phyloP scores from a whole-genome alignment of 371 early-diverging fungal species.

The Mortierella sp. region DNA sequence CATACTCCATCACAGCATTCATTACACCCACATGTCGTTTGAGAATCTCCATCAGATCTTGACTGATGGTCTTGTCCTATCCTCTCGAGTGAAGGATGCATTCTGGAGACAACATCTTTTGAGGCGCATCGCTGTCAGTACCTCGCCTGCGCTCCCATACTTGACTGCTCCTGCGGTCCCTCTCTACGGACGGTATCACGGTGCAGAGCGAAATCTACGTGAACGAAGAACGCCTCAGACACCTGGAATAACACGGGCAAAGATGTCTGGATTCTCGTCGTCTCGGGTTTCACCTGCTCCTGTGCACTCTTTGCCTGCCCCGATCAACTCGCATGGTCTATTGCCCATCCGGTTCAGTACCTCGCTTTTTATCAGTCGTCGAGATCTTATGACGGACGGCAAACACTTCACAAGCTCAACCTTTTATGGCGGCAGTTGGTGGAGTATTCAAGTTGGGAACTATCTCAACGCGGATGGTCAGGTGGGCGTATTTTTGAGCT shows the following conservation, averaged over 20 bases:
- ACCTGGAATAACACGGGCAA: constrained; percentile 6
- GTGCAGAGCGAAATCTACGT: constrained; percentile 11
- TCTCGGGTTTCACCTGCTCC: constrained; percentile 9
- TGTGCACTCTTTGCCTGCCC: neutral
- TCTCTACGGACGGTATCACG: constrained; percentile 21
- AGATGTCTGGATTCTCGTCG: constrained; percentile 18
- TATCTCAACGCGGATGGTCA: constrained; percentile 32
- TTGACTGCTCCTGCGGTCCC: constrained; percentile 16
- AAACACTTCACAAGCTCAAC: constrained; percentile 51
- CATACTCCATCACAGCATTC: constrained; percentile 45
- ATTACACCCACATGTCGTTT: constrained; percentile 51
- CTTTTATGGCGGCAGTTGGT: constrained; percentile 54
- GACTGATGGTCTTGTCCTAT: constrained; percentile 44
- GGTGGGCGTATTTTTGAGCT: constrained; percentile 44
- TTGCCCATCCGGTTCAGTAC: constrained; percentile 53
- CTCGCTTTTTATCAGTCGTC: constrained; percentile 47
- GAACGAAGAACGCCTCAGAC: constrained; percentile 12
- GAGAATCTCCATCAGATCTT: constrained; percentile 40
- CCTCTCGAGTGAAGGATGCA: constrained; percentile 45
- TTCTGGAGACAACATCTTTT: constrained; percentile 51
- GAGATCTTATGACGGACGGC: constrained; percentile 49
- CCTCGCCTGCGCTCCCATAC: constrained; percentile 21
- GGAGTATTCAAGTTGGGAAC: constrained; percentile 53
- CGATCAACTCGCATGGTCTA: constrained; percentile 40
- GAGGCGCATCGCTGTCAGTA: constrained; percentile 37